Percentiles rank a stretch among this genome's conserved stretches.
phyloP scores from a whole-genome alignment of 2,329 filamentous ascomycete genomes.

The Kalaharituber pfeilii region DNA sequence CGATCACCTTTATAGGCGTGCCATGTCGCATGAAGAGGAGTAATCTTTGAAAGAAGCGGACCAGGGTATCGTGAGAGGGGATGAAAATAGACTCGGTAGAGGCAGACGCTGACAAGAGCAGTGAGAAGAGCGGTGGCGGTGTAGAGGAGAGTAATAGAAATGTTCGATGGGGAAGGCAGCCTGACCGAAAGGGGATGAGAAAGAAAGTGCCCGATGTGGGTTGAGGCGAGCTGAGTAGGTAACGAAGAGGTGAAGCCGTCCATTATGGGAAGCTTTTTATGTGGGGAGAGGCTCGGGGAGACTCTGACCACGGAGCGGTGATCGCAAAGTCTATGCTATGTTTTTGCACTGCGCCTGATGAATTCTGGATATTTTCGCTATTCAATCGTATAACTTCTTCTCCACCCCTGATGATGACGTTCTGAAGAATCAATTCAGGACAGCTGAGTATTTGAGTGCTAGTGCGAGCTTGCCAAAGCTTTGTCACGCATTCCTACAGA shows the following conservation, averaged over 20 bases:
- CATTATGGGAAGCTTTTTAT: no score
- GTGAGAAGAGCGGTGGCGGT: background rate
- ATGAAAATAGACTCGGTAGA: conserved; percentile 1
- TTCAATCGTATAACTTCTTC: no score
- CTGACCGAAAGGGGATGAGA: background rate
- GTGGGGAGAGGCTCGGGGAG: no score
- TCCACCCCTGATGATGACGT: no score
- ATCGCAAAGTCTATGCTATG: no score
- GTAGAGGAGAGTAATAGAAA: background rate
- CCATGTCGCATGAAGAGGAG: conserved; percentile 30
- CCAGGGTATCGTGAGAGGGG: background rate
- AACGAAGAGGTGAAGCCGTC: background rate
- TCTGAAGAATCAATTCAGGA: no score
- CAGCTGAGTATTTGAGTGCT: no score
- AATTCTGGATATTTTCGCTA: no score
- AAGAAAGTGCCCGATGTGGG: background rate
- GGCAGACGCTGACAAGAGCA: background rate
- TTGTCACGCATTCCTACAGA: no score
- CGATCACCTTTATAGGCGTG: conserved; percentile 58
- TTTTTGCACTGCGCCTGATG: no score
- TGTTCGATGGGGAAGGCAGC: background rate
- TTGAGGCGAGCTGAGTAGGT: background rate
- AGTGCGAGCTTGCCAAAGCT: no score
- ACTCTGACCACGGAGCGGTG: no score
- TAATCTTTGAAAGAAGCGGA: background rate